These are phyloP conservation scores for Penicillium sp. DNA, from an alignment of 2,329 filamentous ascomycete species.

Conservation along the genomic window DNA sequence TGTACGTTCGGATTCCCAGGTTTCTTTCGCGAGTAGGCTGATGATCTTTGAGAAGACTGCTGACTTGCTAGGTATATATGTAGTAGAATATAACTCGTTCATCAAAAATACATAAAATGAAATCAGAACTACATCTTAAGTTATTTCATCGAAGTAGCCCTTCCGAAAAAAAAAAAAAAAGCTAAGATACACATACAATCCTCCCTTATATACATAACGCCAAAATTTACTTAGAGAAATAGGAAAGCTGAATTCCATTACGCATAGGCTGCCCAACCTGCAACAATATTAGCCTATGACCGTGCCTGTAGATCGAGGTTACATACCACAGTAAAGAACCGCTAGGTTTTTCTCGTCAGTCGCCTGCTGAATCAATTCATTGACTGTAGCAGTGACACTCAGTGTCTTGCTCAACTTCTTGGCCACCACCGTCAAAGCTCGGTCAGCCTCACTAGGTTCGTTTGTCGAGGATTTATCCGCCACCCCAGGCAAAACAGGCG, in stretches of 20 bases:
- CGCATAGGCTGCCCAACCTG: conserved; percentile 19
- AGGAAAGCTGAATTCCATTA: not conserved
- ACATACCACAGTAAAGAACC: conserved; percentile 68
- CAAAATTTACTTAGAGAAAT: not conserved
- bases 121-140: too few species aligned
- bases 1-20: conserved; percentile 90
- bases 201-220: not conserved
- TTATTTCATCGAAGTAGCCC: too few species aligned
- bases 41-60: conserved; percentile 78
- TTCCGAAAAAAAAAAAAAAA: too few species aligned
- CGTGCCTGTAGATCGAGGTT: too few species aligned
- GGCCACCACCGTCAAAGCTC: conserved; percentile 84
- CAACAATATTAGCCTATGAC: conserved; percentile 2
- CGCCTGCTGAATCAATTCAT: conserved; percentile 93
- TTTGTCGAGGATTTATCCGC: conserved; percentile 40
- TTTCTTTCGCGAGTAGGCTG: conserved; percentile 80
- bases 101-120: too few species aligned
- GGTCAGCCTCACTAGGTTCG: conserved; percentile 75
- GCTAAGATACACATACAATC: not conserved
- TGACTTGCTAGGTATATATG: conserved; percentile 64
- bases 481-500: conserved; percentile 30
- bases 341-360: conserved; percentile 90
- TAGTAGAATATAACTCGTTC: too few species aligned
- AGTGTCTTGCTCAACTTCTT: conserved; percentile 94
- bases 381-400: conserved; percentile 91